Evolutionary conservation across 768 basidiomycete genomes (phyloP).

Genomic region (Xerocomellus chrysenteron): DNA sequence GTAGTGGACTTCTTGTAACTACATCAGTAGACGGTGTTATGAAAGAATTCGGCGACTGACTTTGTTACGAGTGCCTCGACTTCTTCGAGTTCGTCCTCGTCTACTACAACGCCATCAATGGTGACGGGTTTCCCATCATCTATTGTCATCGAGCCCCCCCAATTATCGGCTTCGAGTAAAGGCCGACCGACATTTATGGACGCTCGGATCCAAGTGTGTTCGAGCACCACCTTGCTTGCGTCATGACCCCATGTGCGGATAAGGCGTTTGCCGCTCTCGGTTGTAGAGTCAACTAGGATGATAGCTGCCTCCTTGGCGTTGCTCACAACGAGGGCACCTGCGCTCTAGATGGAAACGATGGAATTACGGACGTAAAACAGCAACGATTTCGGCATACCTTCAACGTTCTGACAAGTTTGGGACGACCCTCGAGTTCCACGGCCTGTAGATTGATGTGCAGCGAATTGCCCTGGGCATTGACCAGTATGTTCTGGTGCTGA

Average conservation of each 20-base stretch:
- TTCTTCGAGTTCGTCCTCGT: slow-evolving; percentile 38
- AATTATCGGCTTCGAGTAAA: slow-evolving; percentile 48
- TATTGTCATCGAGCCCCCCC: slow-evolving; percentile 44
- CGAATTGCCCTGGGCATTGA: slow-evolving; percentile 39
- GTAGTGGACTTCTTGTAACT: slow-evolving; percentile 53
- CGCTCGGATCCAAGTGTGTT: slow-evolving; percentile 51
- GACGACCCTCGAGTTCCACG: slow-evolving; percentile 47
- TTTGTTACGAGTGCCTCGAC: slow-evolving; percentile 40
- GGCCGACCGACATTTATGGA: slow-evolving; percentile 44
- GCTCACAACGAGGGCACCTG: slow-evolving; percentile 53
- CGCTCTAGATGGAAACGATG: slow-evolving; percentile 39
- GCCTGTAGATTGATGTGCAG: slow-evolving; percentile 59
- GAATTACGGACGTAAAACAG: neutral
- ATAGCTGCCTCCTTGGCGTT: slow-evolving; percentile 53
- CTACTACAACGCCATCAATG: slow-evolving; percentile 34
- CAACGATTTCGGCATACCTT: slow-evolving; percentile 38
- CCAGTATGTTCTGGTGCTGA: slow-evolving; percentile 35
- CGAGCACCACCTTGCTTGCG: slow-evolving; percentile 46
- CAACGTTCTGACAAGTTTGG: slow-evolving; percentile 50
- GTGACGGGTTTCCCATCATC: slow-evolving; percentile 35
- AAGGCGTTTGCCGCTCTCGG: slow-evolving; percentile 53
- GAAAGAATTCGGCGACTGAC: slow-evolving; percentile 37
- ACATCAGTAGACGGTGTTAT: slow-evolving; percentile 16
- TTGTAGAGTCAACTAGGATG: slow-evolving; percentile 56
- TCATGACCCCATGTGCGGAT: slow-evolving; percentile 60